Evolutionary conservation across 1,139 yeast species (phyloP), one percentile per base, ranked within the genome.

Genomic region (Lodderomyces metapsilosis): DNA sequence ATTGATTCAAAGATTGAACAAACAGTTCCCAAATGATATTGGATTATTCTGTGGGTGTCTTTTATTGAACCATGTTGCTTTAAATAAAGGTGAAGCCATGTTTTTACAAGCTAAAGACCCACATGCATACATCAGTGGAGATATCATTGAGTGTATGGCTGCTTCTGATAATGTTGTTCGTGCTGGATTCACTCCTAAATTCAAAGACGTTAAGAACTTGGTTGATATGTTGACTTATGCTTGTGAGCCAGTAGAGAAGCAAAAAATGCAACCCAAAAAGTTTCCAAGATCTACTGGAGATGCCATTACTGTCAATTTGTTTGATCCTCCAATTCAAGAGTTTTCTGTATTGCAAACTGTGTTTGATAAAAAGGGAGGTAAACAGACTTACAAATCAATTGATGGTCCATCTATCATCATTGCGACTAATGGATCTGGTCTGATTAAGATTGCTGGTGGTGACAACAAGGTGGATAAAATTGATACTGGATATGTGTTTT

Each of bases 111-210:
- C 98, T 39, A 88, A 89, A 68, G 98, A 89, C 62, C 98, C 98
- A 20, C 98, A 92, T 63, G 98, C 98, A 27, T 92, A 94, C 68
- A 92, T 92, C 50, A 78, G 84, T 42, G 98, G 98, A 51, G 98
- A 92, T 62, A 92, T 92, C 53, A 91, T 92, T 57, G 99, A 92
- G 68, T 94, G 98, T 71, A 92, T 92, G 99, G 98, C 98, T 39
- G 97, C 98, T 10, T 84, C 95, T 32, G 99, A 92, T 63, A 92
- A 92, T 58, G 99, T 92, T 45, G 97, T 92, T 37, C 82, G 98
- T 65, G 96, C 98, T 6, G 99, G 98, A 8, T 92, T 92, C 72
- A 92, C 98, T 11, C 98, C 98, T 45, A 92, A 94, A 66, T 92
- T 91, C 71, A 92, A 91, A 68, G 98, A 94, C 63, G 98, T 92